phyloP scores from a whole-genome alignment of 345 rosid species.

The Eucalyptus fibrosa region DNA sequence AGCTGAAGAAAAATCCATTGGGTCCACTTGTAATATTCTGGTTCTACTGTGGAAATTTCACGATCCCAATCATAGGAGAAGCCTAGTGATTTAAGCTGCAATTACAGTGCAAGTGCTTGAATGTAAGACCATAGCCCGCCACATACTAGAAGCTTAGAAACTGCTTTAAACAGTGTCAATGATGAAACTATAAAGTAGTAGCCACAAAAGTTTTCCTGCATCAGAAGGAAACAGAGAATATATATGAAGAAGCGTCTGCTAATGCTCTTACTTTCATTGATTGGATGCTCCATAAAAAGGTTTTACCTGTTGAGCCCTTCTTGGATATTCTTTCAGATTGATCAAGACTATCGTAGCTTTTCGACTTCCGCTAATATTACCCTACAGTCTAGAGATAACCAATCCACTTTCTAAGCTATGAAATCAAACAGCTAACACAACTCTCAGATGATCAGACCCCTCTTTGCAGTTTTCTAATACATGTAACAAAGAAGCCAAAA shows the following conservation, averaged over 20 bases:
- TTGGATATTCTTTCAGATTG: background rate
- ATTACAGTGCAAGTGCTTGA: background rate
- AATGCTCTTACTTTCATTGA: background rate
- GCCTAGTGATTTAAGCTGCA: conserved; percentile 85
- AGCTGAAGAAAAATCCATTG: conserved; percentile 98
- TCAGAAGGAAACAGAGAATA: background rate
- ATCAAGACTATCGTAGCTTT: background rate
- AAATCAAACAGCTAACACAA: background rate
- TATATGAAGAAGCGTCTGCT: background rate
- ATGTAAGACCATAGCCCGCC: background rate
- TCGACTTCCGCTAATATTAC: background rate
- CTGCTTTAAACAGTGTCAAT: background rate
- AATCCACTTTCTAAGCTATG: background rate
- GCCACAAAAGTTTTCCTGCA: background rate
- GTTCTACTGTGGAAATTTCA: conserved; percentile 87
- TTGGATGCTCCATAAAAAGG: background rate
- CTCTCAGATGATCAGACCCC: background rate
- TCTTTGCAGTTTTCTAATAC: background rate
- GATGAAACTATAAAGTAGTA: background rate
- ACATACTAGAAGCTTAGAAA: background rate
- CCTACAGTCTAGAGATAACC: background rate
- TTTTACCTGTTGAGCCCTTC: background rate
- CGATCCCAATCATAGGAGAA: conserved; percentile 98
- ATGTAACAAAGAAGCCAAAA: background rate
- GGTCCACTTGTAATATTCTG: conserved; percentile 88